phyloP scores from a whole-genome alignment of 2,329 filamentous ascomycete genomes.

The Fusarium buxicola region DNA sequence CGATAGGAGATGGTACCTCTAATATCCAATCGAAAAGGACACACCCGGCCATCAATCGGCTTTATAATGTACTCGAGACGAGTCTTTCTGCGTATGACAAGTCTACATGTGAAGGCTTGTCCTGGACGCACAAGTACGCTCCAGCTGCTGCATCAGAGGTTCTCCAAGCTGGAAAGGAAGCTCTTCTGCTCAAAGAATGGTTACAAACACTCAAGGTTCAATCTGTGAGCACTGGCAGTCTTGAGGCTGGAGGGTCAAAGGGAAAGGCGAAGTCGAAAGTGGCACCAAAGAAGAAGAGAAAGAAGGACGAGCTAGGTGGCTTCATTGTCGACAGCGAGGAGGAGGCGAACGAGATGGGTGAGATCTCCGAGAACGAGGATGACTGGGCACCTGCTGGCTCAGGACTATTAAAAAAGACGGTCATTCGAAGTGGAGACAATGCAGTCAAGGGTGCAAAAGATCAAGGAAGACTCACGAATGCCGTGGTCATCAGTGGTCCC shows the following conservation, averaged over 20 bases:
- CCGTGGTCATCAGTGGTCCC: slow-evolving; percentile 89
- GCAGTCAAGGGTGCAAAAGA: slow-evolving; percentile 55
- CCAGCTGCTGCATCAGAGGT: slow-evolving; percentile 77
- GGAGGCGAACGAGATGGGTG: slow-evolving; percentile 76
- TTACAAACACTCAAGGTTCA: slow-evolving; percentile 79
- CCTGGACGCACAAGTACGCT: slow-evolving; percentile 89
- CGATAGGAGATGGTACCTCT: slow-evolving; percentile 53
- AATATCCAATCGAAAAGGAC: slow-evolving; percentile 34
- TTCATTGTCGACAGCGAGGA: slow-evolving; percentile 86
- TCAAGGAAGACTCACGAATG: slow-evolving; percentile 71
- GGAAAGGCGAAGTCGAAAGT: slow-evolving; percentile 46
- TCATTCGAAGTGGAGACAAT: slow-evolving; percentile 60
- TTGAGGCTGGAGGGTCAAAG: slow-evolving; percentile 48
- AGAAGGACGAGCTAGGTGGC: slow-evolving; percentile 79
- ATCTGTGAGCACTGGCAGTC: slow-evolving; percentile 74
- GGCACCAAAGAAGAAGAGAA: slow-evolving; percentile 70
- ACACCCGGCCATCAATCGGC: slow-evolving; percentile 69
- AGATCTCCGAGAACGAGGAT: slow-evolving; percentile 72
- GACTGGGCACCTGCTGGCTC: slow-evolving; percentile 55
- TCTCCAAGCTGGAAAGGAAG: slow-evolving; percentile 79
- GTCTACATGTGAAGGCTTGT: slow-evolving; percentile 76
- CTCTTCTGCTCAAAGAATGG: slow-evolving; percentile 81
- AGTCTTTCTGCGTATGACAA: slow-evolving; percentile 83
- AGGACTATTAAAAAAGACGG: slow-evolving; percentile 62
- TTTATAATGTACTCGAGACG: slow-evolving; percentile 70